These are phyloP conservation scores for Limonium bicolor DNA, from an alignment of 148 eudicot species.

Conservation along the genomic window DNA sequence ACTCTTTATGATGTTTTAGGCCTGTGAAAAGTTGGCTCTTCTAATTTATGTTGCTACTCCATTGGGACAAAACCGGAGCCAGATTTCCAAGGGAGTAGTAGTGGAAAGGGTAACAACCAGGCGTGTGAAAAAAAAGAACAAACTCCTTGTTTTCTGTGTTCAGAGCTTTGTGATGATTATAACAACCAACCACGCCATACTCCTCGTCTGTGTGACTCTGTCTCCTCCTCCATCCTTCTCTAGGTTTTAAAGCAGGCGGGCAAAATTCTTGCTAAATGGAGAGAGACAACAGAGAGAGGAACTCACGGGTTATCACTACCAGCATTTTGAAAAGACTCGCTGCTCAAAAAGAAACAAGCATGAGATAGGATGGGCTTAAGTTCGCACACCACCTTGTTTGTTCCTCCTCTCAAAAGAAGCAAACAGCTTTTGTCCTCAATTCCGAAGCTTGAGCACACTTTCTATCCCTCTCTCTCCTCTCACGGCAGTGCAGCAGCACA, in stretches of 20 bases:
- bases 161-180: not conserved
- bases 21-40: too few relatives aligned
- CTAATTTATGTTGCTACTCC: too few relatives aligned
- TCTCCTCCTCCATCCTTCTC: too few relatives aligned
- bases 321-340: constrained; percentile 3
- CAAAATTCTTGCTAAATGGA: constrained; percentile 1
- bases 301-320: too few relatives aligned
- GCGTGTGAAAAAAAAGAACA: not conserved
- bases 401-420: constrained; percentile 5
- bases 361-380: too few relatives aligned
- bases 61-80: not conserved
- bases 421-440: not conserved
- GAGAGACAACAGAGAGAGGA: not conserved
- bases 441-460: too few relatives aligned
- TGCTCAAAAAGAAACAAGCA: constrained; percentile 5
- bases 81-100: not conserved
- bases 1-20: constrained; percentile 11
- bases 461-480: too few relatives aligned
- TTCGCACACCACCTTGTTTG: too few relatives aligned
- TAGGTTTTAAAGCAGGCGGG: not conserved
- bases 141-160: not conserved
- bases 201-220: too few relatives aligned
- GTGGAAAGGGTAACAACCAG: not conserved
- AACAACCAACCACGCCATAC: too few relatives aligned
- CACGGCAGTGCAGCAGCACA: not conserved